These are phyloP conservation scores for Geotrichum siamense DNA, from an alignment of 1,139 yeast species.

Conservation along the genomic window DNA sequence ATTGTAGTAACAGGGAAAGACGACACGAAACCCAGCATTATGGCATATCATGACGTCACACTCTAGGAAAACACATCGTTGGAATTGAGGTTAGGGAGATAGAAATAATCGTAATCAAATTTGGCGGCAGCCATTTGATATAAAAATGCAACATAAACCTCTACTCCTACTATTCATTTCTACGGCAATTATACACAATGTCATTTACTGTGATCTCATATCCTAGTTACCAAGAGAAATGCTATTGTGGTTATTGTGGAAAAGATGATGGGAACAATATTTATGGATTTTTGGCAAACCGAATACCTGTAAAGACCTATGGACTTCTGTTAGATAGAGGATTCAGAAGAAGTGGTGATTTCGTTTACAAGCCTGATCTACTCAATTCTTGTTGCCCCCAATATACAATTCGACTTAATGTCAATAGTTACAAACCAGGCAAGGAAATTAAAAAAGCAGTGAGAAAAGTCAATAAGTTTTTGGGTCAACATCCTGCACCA, in stretches of 20 bases:
- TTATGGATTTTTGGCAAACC: conserved; percentile 1
- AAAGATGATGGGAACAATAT: conserved; percentile 4
- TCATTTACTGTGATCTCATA: not conserved
- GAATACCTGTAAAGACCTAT: conserved; percentile 42
- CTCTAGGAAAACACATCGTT: too few relatives aligned
- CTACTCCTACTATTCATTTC: too few relatives aligned
- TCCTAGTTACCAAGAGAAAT: conserved; percentile 1
- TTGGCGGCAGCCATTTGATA: too few relatives aligned
- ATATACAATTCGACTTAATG: conserved; percentile 66
- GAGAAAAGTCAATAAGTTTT: conserved; percentile 49
- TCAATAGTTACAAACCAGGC: conserved; percentile 41
- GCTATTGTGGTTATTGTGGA: conserved; percentile 17
- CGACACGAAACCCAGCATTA: too few relatives aligned
- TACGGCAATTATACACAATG: too few relatives aligned
- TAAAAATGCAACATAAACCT: too few relatives aligned
- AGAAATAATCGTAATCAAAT: too few relatives aligned
- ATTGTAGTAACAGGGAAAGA: too few relatives aligned
- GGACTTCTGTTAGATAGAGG: conserved; percentile 63
- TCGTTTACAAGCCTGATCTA: conserved; percentile 66
- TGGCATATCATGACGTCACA: too few relatives aligned
- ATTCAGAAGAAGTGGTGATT: conserved; percentile 71
- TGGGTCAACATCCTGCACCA: conserved; percentile 6
- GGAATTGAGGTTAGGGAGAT: too few relatives aligned
- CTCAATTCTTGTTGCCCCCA: conserved; percentile 73
- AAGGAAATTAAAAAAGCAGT: conserved; percentile 65